A percentile compares a stretch with the other conserved stretches of the same genome.
phyloP scores from a whole-genome alignment of 306 rosid genomes.

The Vicia sativa region DNA sequence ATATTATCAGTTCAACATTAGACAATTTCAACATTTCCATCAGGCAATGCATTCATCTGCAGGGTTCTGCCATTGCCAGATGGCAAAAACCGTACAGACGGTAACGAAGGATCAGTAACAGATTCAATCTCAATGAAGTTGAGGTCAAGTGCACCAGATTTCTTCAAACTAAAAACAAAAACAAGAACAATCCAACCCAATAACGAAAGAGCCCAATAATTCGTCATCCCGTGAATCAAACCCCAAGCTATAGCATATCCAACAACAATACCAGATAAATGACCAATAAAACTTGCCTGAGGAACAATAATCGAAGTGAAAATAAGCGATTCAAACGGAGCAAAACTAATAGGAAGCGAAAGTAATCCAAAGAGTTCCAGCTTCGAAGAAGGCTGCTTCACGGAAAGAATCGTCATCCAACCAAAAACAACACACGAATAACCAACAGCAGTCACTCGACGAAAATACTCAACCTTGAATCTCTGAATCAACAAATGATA shows the following conservation, averaged over 20 bases:
- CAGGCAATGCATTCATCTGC: slow-evolving; percentile 81
- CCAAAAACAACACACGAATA: slow-evolving; percentile 99
- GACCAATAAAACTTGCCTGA: slow-evolving; percentile 95
- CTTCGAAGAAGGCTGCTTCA: slow-evolving; percentile 90
- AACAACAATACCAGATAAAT: slow-evolving; percentile 87
- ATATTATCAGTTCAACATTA: slow-evolving; percentile 41
- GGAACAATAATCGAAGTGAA: slow-evolving; percentile 96
- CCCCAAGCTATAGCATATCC: slow-evolving; percentile 99
- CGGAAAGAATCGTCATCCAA: slow-evolving; percentile 97
- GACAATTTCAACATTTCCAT: slow-evolving; percentile 71
- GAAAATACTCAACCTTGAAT: slow-evolving; percentile 84
- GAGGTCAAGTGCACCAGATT: slow-evolving; percentile 67
- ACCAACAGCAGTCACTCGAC: slow-evolving; percentile 90
- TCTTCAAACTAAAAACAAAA: slow-evolving; percentile 77
- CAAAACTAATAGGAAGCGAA: slow-evolving; percentile 95
- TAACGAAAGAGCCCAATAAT: slow-evolving; percentile 82
- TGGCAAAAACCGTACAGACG: slow-evolving; percentile 73
- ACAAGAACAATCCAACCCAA: slow-evolving; percentile 79
- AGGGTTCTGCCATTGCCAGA: slow-evolving; percentile 76
- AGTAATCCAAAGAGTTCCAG: slow-evolving; percentile 92
- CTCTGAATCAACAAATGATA: slow-evolving; percentile 83
- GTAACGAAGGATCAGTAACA: slow-evolving; percentile 76
- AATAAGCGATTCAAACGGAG: slow-evolving; percentile 91
- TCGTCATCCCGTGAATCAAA: slow-evolving; percentile 89
- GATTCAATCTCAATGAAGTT: slow-evolving; percentile 91